A percentile compares a stretch with the other conserved stretches of the same genome.
Evolutionary conservation across 2,329 filamentous ascomycete genomes (phyloP).

Genomic region (Trichoderma sp.): DNA sequence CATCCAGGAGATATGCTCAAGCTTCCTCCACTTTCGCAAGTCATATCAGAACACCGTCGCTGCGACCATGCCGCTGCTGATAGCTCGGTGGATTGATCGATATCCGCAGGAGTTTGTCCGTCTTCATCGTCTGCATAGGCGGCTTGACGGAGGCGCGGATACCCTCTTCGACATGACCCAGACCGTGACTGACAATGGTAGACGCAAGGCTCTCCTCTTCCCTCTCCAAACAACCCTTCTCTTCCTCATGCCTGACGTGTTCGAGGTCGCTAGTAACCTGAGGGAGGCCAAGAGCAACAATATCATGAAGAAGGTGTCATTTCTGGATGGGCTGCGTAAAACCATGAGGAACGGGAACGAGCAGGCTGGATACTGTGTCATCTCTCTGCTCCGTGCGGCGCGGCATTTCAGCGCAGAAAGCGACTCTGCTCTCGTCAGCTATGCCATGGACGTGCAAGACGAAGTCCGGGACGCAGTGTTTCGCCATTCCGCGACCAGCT

Average conservation of each 20-base stretch:
- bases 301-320: conserved; percentile 67
- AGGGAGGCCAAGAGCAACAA: conserved; percentile 63
- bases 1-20: conserved; percentile 67
- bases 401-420: conserved; percentile 65
- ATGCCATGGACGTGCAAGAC: conserved; percentile 69
- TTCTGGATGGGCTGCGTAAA: conserved; percentile 65
- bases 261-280: conserved; percentile 69
- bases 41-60: conserved; percentile 66
- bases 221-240: conserved; percentile 65
- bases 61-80: conserved; percentile 62
- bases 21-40: conserved; percentile 67
- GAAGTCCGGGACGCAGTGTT: conserved; percentile 69
- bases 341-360: conserved; percentile 66
- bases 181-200: conserved; percentile 60
- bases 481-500: conserved; percentile 52
- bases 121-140: conserved; percentile 61
- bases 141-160: conserved; percentile 66
- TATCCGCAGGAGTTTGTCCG: conserved; percentile 66
- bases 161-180: conserved; percentile 71
- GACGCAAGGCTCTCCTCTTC: conserved; percentile 58
- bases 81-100: conserved; percentile 67
- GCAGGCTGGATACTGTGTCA: conserved; percentile 66
- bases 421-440: conserved; percentile 66
- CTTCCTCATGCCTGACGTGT: conserved; percentile 68
- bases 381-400: conserved; percentile 63